A percentile compares a stretch with the other conserved stretches of the same genome.
Evolutionary conservation across 108 stramenopile genomes (phyloP).

Genomic region (Tribonema minus): DNA sequence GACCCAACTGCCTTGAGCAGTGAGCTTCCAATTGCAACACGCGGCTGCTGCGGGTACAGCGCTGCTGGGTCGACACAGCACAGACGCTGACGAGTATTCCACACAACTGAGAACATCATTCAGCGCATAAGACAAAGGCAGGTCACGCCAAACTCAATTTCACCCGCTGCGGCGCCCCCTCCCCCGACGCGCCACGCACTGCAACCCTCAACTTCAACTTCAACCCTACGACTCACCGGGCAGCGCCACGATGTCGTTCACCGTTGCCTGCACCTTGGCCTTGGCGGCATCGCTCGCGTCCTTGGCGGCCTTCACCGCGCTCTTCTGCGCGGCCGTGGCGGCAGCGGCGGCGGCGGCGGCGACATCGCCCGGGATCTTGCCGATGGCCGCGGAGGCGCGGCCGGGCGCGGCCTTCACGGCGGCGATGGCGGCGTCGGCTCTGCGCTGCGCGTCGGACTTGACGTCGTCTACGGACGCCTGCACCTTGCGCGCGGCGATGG

Average conservation of each 20-base stretch:
- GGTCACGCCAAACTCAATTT: neutral
- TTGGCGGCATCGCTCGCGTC: conserved; percentile 1
- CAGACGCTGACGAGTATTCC: too few relatives aligned
- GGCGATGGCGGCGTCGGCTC: neutral
- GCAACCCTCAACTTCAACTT: too few relatives aligned
- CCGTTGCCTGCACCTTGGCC: conserved; percentile 1
- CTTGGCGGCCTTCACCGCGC: neutral
- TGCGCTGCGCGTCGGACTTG: neutral
- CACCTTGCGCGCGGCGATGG: neutral
- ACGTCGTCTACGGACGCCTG: neutral
- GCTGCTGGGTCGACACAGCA: too few relatives aligned
- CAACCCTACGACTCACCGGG: conserved; percentile 1
- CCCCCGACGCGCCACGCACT: too few relatives aligned
- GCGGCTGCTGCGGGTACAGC: too few relatives aligned
- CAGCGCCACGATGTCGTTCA: conserved; percentile 9
- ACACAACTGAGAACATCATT: too few relatives aligned
- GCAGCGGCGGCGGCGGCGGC: neutral
- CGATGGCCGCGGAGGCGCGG: neutral
- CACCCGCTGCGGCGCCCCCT: neutral
- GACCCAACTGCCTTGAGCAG: too few relatives aligned
- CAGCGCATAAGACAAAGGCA: neutral
- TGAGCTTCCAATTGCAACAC: too few relatives aligned
- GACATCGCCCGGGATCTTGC: neutral
- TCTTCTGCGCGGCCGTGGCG: neutral
- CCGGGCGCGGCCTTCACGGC: neutral